phyloP scores from a whole-genome alignment of 2,329 filamentous ascomycete genomes.

The Stemphylium beticola region DNA sequence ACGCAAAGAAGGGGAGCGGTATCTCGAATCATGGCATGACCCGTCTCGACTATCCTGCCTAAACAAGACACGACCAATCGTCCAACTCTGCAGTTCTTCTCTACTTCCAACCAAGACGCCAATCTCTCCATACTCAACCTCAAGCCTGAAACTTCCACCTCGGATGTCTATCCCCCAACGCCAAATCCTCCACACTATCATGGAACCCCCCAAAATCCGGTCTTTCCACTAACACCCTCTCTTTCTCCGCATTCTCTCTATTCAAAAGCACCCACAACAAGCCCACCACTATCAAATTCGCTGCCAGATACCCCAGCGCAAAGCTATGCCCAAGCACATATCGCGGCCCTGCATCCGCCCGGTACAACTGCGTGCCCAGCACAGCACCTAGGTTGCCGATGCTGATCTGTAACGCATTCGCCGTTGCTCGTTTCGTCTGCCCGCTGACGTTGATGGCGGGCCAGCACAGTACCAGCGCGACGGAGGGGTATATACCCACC shows the following conservation, averaged over 20 bases:
- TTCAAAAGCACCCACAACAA: constrained; percentile 39
- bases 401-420: constrained; percentile 57
- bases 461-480: constrained; percentile 55
- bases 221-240: constrained; percentile 28
- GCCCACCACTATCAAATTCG: constrained; percentile 42
- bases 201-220: constrained; percentile 39
- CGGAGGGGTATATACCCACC: constrained; percentile 49
- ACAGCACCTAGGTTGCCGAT: constrained; percentile 57
- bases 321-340: constrained; percentile 47
- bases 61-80: too few relatives aligned
- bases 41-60: too few relatives aligned
- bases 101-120: too few relatives aligned
- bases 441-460: constrained; percentile 61
- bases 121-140: too few relatives aligned
- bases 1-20: too few relatives aligned
- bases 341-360: constrained; percentile 41
- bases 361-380: constrained; percentile 47
- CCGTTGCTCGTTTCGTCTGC: constrained; percentile 60
- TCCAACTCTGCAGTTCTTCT: too few relatives aligned
- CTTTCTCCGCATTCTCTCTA: constrained; percentile 42
- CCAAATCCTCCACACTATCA: constrained; percentile 40
- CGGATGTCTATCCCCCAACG: constrained; percentile 43
- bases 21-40: too few relatives aligned
- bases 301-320: constrained; percentile 43
- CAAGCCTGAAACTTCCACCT: constrained; percentile 43